Conservation (phyloP, 2,329 filamentous ascomycete species). For the Dothideomycetes sp. region DNA sequence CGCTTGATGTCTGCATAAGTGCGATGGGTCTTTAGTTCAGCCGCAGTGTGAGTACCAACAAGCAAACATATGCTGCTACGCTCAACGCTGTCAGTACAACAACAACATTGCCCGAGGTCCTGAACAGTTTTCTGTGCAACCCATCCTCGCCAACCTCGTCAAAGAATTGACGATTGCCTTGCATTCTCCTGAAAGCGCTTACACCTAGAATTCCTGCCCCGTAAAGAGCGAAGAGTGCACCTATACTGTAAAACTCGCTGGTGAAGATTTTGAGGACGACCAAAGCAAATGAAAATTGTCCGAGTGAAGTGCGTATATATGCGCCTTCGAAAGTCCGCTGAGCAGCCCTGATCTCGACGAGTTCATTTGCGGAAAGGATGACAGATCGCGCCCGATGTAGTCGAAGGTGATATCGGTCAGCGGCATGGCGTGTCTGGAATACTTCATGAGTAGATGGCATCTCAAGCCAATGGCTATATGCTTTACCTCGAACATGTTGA, state of each 20-base stretch:
- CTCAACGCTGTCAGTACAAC: slow-evolving; percentile 53
- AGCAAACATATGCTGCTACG: slow-evolving; percentile 50
- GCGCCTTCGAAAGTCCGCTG: slow-evolving; percentile 96
- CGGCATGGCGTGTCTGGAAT: slow-evolving; percentile 47
- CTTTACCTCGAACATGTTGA: too few relatives aligned
- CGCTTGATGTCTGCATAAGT: too few relatives aligned
- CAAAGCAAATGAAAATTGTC: slow-evolving; percentile 90
- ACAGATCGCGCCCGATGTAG: slow-evolving; percentile 77
- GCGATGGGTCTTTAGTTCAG: too few relatives aligned
- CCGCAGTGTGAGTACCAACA: slow-evolving; percentile 51
- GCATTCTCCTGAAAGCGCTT: slow-evolving; percentile 74
- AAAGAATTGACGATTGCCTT: slow-evolving; percentile 94
- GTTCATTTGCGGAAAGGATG: slow-evolving; percentile 69
- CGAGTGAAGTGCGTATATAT: slow-evolving; percentile 88
- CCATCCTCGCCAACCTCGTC: slow-evolving; percentile 52
- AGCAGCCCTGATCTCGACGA: slow-evolving; percentile 88
- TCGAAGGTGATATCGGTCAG: slow-evolving; percentile 68
- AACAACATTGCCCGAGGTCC: slow-evolving; percentile 58
- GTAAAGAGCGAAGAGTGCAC: slow-evolving; percentile 87
- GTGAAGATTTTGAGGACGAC: slow-evolving; percentile 96
- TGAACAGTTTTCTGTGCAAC: slow-evolving; percentile 48
- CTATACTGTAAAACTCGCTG: slow-evolving; percentile 89
- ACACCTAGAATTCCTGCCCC: slow-evolving; percentile 76
- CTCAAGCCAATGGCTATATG: too few relatives aligned
- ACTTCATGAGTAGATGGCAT: too few relatives aligned